These are phyloP conservation scores for Bjerkandera adusta DNA, from an alignment of 1,284 basidiomycete species.

Conservation along the genomic window DNA sequence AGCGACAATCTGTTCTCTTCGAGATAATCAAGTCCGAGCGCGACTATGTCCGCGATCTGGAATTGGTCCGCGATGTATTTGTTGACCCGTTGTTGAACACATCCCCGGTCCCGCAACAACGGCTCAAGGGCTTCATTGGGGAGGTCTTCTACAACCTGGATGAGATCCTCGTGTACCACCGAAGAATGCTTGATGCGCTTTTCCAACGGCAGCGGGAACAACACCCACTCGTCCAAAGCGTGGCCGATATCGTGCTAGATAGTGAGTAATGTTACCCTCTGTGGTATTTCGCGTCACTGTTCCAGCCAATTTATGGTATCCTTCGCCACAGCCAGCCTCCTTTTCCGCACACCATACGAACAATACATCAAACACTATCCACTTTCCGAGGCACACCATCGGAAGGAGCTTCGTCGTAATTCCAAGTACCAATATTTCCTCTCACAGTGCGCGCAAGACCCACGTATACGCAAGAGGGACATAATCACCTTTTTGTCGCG, in stretches of 20 bases:
- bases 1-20: slow-evolving; percentile 79
- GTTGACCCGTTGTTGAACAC: slow-evolving; percentile 57
- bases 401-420: slow-evolving; percentile 68
- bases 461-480: slow-evolving; percentile 73
- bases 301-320: background rate
- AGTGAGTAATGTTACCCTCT: slow-evolving; percentile 48
- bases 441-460: slow-evolving; percentile 57
- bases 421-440: slow-evolving; percentile 64
- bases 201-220: slow-evolving; percentile 75
- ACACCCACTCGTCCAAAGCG: slow-evolving; percentile 75
- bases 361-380: slow-evolving; percentile 84
- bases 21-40: slow-evolving; percentile 81
- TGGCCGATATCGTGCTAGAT: slow-evolving; percentile 77
- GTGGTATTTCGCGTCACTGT: slow-evolving; percentile 2
- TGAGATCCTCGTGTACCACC: slow-evolving; percentile 62
- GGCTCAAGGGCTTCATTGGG: slow-evolving; percentile 55
- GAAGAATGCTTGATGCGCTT: slow-evolving; percentile 61
- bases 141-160: slow-evolving; percentile 77
- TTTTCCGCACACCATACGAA: slow-evolving; percentile 66
- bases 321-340: slow-evolving; percentile 31
- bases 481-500: slow-evolving; percentile 78
- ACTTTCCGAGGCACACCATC: slow-evolving; percentile 74
- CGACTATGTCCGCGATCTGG: slow-evolving; percentile 76
- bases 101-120: slow-evolving; percentile 50
- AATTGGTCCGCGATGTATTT: slow-evolving; percentile 69